phyloP scores from a whole-genome alignment of 179 eudicot genomes.

The Beta macrorhiza region DNA sequence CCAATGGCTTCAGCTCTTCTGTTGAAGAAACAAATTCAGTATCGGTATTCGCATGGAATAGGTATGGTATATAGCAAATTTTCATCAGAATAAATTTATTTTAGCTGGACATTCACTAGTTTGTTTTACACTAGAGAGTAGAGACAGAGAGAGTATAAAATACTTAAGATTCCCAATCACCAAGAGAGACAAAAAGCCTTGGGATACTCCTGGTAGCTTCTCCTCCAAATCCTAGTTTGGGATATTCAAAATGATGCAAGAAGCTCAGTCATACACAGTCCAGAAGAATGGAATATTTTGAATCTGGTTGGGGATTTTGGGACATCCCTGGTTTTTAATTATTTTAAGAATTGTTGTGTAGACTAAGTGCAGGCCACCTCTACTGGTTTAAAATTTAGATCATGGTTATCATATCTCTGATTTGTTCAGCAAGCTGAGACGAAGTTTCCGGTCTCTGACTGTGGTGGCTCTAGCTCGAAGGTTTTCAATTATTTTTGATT shows the following conservation, averaged over 20 bases:
- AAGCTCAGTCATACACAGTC: too few relatives aligned
- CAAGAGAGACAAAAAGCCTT: too few relatives aligned
- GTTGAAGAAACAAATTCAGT: constrained; percentile 74
- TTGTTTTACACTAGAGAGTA: not conserved
- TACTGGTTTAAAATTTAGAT: not conserved
- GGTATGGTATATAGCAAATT: constrained; percentile 40
- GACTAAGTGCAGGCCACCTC: too few relatives aligned
- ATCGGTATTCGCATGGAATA: constrained; percentile 81
- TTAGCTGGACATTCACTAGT: not conserved
- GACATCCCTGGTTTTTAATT: not conserved
- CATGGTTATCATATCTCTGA: not conserved
- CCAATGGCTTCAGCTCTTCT: constrained; percentile 70
- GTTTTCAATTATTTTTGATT: not conserved
- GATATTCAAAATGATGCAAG: too few relatives aligned
- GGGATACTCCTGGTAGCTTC: too few relatives aligned
- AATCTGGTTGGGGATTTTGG: too few relatives aligned
- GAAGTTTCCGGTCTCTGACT: not conserved
- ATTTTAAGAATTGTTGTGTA: not conserved
- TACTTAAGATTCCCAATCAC: too few relatives aligned
- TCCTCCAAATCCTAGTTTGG: too few relatives aligned
- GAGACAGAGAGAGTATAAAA: too few relatives aligned
- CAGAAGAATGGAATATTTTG: too few relatives aligned
- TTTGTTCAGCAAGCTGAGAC: not conserved
- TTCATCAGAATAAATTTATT: too few relatives aligned
- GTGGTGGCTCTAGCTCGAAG: not conserved